Evolutionary conservation across 192 early-diverging fungal species (phyloP), one percentile per base, ranked within the genome.

Genomic region (Coemansia sp.): DNA sequence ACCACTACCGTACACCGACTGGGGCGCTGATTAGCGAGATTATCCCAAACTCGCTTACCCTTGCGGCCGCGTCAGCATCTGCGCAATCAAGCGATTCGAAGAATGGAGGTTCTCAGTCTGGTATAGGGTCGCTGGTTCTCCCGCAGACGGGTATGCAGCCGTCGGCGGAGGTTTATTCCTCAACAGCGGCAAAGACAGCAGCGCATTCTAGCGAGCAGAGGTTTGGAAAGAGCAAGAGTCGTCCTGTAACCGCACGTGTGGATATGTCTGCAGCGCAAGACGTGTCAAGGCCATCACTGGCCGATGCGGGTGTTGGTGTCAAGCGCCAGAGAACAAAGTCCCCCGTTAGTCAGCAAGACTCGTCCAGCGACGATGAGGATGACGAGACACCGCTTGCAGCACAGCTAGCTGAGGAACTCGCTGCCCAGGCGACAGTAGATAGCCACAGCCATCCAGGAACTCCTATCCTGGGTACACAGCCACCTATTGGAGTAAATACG

Each of bases 1-100:
- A 89, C 71, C 88, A 91, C 61, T 90, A 90, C 71, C 89, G 88
- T 40, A 88, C 90, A 2, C 78, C 78, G 12, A 54, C 48, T 1
- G 78, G 78, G 8, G 38, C 39, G 12, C 37, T 75, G 64, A 44
- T 81, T 7, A 75, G 78, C 55, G 72, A 75, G 51, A 50, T 66
- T 11, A 66, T 76, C 17, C 53, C 68, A 6, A 62, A 49, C 45
- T 38, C 58, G 17, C 41, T 62, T 53, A 39, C 63, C n/a, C 59
- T 54, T 1, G 54, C 20, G 1, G 45, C 63, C 14, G 51, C 59
- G 0, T 12, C 58, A 38, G 41, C 71, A 42, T 12, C 61, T 12
- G 64, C 63, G 5, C 32, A 59, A 5, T 38, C 17, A 43, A 40
- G 19, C 39, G 57, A 59, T 39, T 59, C 57, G 16, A 59, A 41